Base-by-base conservation (phyloP, 75 land plant species). In the Sequoiadendron giganteum region DNA sequence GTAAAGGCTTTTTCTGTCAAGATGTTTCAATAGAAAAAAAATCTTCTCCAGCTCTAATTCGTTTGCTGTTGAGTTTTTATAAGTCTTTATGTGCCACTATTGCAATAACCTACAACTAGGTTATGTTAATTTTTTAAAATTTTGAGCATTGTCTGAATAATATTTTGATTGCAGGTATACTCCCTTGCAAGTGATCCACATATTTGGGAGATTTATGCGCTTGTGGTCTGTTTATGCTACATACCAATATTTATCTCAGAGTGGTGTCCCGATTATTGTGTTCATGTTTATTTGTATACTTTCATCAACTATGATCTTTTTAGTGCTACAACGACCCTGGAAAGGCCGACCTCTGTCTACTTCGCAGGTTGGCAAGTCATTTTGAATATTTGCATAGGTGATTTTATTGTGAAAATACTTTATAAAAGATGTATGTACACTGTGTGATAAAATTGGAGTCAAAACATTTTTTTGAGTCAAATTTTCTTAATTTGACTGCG, bases 201-300 rank as follows among this genome's bases (percentile, higher is more conserved):
- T 95, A 13, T 36, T 95, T 49, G 99, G 97, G 18, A 94, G 93
- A 82, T 95, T 95, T 86, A 68, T 97, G 92, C 90, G 99, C 72
- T 91, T 98, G 87, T 95, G 97, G 93, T 98, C 99, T 19, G 93
- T 98, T 28, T 98, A 97, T 90, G 94, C 94, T 45, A 90, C 95
- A 86, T 97, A 95, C 87, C 90, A 91, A 55, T 94, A 94, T 85
- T 90, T 98, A 39, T 47, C 94, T 14, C 84, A 89, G 77, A 78
- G 89, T 40, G 96, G 95, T 58, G 93, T 87, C 73, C 92, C 99
- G 21, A 90, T 94, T 39, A 86, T 92, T 42, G 90, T 93, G 42
- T 97, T 98, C 83, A 89, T 93, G 87, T 97, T 95, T 86, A 84
- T 90, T 82, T 97, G 99, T 89, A 81, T 95, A 84, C 91, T 94